Percentiles rank a stretch among this genome's conserved stretches.
phyloP scores from a whole-genome alignment of 1,284 basidiomycete species.

The Sporisorium sorghi region DNA sequence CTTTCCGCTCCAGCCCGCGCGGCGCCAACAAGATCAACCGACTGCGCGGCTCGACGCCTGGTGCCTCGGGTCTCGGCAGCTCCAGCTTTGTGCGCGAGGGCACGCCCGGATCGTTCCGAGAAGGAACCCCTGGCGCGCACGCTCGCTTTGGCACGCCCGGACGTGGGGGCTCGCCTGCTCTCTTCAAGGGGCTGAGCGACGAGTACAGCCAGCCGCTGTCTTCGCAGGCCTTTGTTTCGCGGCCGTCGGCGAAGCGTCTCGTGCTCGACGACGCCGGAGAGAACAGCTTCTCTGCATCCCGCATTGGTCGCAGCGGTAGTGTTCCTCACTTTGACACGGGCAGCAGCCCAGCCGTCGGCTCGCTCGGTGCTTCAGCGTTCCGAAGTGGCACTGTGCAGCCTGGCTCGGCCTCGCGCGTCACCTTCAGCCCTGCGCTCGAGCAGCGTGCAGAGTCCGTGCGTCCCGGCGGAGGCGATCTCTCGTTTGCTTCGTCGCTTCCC shows the following conservation, averaged over 20 bases:
- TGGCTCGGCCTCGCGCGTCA: slow-evolving; percentile 45
- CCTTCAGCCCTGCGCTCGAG: slow-evolving; percentile 63
- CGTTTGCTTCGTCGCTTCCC: slow-evolving; percentile 54
- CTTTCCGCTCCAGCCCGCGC: slow-evolving; percentile 70
- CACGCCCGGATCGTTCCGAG: slow-evolving; percentile 58
- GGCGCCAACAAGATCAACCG: slow-evolving; percentile 64
- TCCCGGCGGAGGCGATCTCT: slow-evolving; percentile 52
- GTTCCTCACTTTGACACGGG: slow-evolving; percentile 45
- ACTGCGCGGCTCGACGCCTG: slow-evolving; percentile 65
- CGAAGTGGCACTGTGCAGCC: slow-evolving; percentile 52
- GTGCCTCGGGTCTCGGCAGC: slow-evolving; percentile 43
- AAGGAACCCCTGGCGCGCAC: slow-evolving; percentile 61
- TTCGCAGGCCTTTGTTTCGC: slow-evolving; percentile 76
- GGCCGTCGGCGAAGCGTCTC: slow-evolving; percentile 93
- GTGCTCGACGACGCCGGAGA: slow-evolving; percentile 75
- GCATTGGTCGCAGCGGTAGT: slow-evolving; percentile 49
- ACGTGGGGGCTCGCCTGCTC: slow-evolving; percentile 62
- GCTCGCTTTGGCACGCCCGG: slow-evolving; percentile 43
- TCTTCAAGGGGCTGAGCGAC: slow-evolving; percentile 74
- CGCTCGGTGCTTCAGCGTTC: slow-evolving; percentile 40
- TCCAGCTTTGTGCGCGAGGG: slow-evolving; percentile 52
- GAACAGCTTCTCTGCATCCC: slow-evolving; percentile 43
- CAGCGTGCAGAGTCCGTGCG: slow-evolving; percentile 50
- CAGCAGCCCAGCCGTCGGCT: slow-evolving; percentile 40
- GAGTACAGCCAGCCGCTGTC: slow-evolving; percentile 63